phyloP scores from a whole-genome alignment of 352 stramenopile species.

The Plasmopara muralis region DNA sequence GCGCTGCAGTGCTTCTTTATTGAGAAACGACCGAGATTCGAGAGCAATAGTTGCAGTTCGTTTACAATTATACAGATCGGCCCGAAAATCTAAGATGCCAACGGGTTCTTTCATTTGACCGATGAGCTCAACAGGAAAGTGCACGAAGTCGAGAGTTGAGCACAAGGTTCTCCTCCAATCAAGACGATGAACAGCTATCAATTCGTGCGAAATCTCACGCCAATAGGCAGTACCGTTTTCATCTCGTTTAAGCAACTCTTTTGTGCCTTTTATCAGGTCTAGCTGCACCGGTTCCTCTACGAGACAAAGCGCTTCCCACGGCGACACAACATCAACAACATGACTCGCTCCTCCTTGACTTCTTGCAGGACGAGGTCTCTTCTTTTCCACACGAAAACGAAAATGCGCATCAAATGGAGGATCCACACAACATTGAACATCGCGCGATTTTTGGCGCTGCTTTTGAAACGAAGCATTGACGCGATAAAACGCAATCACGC shows the following conservation, averaged over 20 bases:
- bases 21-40: slow-evolving; percentile 40
- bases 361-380: slow-evolving; percentile 12
- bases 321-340: slow-evolving; percentile 49
- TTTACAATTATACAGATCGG: slow-evolving; percentile 57
- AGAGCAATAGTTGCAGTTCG: slow-evolving; percentile 35
- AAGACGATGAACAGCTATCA: slow-evolving; percentile 58
- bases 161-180: slow-evolving; percentile 78
- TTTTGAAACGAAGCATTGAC: slow-evolving; percentile 46
- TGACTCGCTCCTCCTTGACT: slow-evolving; percentile 27
- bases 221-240: slow-evolving; percentile 17
- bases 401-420: slow-evolving; percentile 69
- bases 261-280: slow-evolving; percentile 53
- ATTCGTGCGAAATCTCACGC: slow-evolving; percentile 43
- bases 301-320: slow-evolving; percentile 63
- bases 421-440: slow-evolving; percentile 49
- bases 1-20: slow-evolving; percentile 43
- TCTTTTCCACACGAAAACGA: slow-evolving; percentile 42
- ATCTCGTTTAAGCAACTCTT: slow-evolving; percentile 31
- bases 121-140: slow-evolving; percentile 56
- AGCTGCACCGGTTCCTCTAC: slow-evolving; percentile 59
- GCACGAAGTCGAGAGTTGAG: slow-evolving; percentile 58
- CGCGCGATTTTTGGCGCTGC: slow-evolving; percentile 40
- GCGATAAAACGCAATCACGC: slow-evolving; percentile 46
- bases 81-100: slow-evolving; percentile 57
- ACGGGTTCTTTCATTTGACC: slow-evolving; percentile 67